Evolutionary conservation across 805 yeast species (phyloP).

Genomic region (Kluyveromyces aestuarii): DNA sequence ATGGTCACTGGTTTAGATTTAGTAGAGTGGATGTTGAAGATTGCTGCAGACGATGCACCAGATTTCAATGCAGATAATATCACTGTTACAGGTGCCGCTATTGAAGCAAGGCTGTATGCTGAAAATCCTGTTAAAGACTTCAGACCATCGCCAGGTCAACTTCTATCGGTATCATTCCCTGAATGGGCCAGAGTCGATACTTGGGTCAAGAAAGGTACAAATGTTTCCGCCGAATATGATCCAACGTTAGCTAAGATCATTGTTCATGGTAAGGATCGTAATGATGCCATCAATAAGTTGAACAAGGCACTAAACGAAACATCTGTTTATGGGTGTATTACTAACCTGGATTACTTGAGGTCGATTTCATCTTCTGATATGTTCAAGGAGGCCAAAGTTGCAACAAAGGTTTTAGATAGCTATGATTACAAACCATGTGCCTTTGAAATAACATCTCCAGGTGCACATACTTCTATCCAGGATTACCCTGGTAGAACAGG

Average conservation of each 20-base stretch:
- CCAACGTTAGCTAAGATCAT: slow-evolving; percentile 95
- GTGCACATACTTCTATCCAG: slow-evolving; percentile 93
- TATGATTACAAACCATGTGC: slow-evolving; percentile 75
- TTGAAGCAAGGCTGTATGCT: slow-evolving; percentile 95
- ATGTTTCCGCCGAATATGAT: slow-evolving; percentile 85
- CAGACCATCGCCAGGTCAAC: slow-evolving; percentile 93
- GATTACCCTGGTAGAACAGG: slow-evolving; percentile 89
- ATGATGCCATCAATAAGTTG: slow-evolving; percentile 70
- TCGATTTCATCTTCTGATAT: slow-evolving; percentile 74
- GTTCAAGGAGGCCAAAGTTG: slow-evolving; percentile 78
- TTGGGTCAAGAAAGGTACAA: slow-evolving; percentile 88
- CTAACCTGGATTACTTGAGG: slow-evolving; percentile 84
- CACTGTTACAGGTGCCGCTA: slow-evolving; percentile 72
- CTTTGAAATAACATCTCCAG: slow-evolving; percentile 77
- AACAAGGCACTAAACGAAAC: slow-evolving; percentile 81
- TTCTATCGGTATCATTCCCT: slow-evolving; percentile 80
- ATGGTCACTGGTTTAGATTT: slow-evolving; percentile 89
- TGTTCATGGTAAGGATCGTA: slow-evolving; percentile 85
- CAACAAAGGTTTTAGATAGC: slow-evolving; percentile 79
- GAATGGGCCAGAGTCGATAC: slow-evolving; percentile 88
- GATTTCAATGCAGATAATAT: slow-evolving; percentile 51
- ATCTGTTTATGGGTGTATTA: slow-evolving; percentile 75
- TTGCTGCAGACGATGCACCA: slow-evolving; percentile 87
- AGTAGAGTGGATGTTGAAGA: slow-evolving; percentile 93
- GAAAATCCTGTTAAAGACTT: slow-evolving; percentile 95